Evolutionary conservation across 2,329 filamentous ascomycete species (phyloP).

Genomic region (Ambrosiella xylebori): DNA sequence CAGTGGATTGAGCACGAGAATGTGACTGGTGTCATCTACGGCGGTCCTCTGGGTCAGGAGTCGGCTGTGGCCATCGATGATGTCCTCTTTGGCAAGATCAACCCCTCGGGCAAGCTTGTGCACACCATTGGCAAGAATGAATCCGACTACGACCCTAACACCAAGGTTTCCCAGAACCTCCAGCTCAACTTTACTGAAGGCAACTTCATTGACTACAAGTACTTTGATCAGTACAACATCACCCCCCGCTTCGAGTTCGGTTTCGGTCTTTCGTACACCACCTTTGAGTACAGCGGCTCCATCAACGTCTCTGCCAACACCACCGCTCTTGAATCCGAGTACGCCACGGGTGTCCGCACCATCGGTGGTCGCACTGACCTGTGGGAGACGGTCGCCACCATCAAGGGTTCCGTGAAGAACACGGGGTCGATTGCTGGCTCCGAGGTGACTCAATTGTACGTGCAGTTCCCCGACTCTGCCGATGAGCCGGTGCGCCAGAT

Average conservation of each 20-base stretch:
- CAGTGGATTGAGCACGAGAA: slow-evolving; percentile 45
- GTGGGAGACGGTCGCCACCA: slow-evolving; percentile 32
- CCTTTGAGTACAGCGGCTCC: slow-evolving; percentile 30
- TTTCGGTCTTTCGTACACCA: slow-evolving; percentile 38
- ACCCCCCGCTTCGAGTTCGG: slow-evolving; percentile 37
- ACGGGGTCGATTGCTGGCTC: slow-evolving; percentile 31
- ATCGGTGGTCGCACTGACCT: slow-evolving; percentile 38
- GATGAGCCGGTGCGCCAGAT: slow-evolving; percentile 44
- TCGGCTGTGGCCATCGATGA: slow-evolving; percentile 37
- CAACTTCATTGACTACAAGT: slow-evolving; percentile 35
- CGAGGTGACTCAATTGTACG: slow-evolving; percentile 38
- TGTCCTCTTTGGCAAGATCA: slow-evolving; percentile 39
- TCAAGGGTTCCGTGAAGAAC: slow-evolving; percentile 32
- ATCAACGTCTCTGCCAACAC: slow-evolving; percentile 23
- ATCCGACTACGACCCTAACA: slow-evolving; percentile 38
- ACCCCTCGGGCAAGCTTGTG: slow-evolving; percentile 40
- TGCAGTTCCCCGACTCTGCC: slow-evolving; percentile 25
- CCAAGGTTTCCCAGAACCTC: slow-evolving; percentile 32
- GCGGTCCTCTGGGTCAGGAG: slow-evolving; percentile 47
- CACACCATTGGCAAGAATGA: slow-evolving; percentile 42
- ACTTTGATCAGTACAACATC: slow-evolving; percentile 32
- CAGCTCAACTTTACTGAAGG: slow-evolving; percentile 35
- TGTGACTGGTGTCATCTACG: slow-evolving; percentile 45
- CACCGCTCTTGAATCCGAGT: slow-evolving; percentile 21
- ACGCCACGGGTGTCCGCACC: slow-evolving; percentile 17